Evolutionary conservation across 2,329 filamentous ascomycete species (phyloP).

Genomic region (Fusarium pseudoanthophilum): DNA sequence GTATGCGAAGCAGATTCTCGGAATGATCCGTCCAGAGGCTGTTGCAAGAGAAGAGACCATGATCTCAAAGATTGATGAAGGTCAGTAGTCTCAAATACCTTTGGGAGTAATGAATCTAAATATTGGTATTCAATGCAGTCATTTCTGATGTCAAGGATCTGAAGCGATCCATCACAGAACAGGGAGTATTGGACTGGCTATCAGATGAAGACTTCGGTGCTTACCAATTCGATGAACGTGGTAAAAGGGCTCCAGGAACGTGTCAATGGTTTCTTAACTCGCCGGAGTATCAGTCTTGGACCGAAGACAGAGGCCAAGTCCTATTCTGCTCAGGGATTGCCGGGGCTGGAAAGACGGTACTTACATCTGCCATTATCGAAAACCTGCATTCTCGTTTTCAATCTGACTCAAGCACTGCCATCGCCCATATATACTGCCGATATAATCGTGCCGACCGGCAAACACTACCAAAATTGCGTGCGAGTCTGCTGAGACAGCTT

Average conservation of each 20-base stretch:
- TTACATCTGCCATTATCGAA: background rate
- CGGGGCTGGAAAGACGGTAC: rapidly evolving
- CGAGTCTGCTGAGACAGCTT: too few species aligned
- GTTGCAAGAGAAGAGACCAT: rapidly evolving
- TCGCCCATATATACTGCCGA: background rate
- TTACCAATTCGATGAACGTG: background rate
- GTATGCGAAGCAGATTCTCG: background rate
- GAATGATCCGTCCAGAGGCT: rapidly evolving
- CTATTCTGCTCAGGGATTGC: background rate
- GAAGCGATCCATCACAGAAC: background rate
- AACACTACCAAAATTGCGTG: too few species aligned
- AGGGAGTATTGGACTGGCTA: rapidly evolving
- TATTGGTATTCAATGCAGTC: background rate
- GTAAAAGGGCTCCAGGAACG: rapidly evolving
- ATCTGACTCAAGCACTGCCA: too few species aligned
- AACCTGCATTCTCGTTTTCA: too few species aligned
- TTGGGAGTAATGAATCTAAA: too few species aligned
- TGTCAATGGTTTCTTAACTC: background rate
- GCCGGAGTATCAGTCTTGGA: rapidly evolving
- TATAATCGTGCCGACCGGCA: rapidly evolving
- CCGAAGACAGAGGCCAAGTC: rapidly evolving
- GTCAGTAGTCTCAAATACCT: background rate
- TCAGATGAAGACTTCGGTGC: rapidly evolving
- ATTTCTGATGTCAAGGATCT: rapidly evolving
- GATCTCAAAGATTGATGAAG: rapidly evolving